Evolutionary conservation across 2,329 filamentous ascomycete species (phyloP), one percentile per base, ranked within the genome.

Genomic region (Sordariomycetes sp.): DNA sequence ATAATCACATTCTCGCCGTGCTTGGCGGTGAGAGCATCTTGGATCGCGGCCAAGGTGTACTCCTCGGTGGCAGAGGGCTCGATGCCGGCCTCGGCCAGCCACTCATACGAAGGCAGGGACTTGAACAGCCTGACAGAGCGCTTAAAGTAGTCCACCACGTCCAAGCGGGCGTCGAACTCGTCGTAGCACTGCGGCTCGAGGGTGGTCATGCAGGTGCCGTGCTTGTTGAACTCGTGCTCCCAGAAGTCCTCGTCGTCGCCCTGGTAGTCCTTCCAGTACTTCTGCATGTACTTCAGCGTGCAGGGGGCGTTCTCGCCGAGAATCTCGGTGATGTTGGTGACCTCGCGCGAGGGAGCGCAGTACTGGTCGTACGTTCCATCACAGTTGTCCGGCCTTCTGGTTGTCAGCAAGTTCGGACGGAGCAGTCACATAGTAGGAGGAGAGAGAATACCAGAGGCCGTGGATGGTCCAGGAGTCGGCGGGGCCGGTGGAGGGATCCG

Each of bases 141-240:
- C 46, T 79, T 63, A 57, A 86, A 85, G 58, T 73, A 86, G 50
- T 82, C 79, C 10, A 74, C 68, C 1, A 78, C 76, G 47, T 86
- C 82, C 39, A 81, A 66, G 9, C 70, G 71, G 1, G 69, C 55
- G 36, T 64, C 55, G 51, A 83, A 81, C 46, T 61, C 51, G 4
- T 59, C 56, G 58, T 85, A 87, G 63, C 82, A 87, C 14, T 58
- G 54, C 0, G 81, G 72, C 30, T 78, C 65, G 8, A 86, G 65
- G 0, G 82, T 86, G 45, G 66, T 75, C 42, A 86, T 73, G 57
- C 82, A 86, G n/a, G 66, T 70, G 36, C 82, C 83, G 51, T 87
- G 82, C 53, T 84, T 86, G 43, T 65, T 63, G 75, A 77, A 86
- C 55, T 86, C 82, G 53, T 86, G 80, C 50, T 80, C 63, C 82